phyloP scores from a whole-genome alignment of 2,329 filamentous ascomycete species.

The Lachnellula occidentalis region DNA sequence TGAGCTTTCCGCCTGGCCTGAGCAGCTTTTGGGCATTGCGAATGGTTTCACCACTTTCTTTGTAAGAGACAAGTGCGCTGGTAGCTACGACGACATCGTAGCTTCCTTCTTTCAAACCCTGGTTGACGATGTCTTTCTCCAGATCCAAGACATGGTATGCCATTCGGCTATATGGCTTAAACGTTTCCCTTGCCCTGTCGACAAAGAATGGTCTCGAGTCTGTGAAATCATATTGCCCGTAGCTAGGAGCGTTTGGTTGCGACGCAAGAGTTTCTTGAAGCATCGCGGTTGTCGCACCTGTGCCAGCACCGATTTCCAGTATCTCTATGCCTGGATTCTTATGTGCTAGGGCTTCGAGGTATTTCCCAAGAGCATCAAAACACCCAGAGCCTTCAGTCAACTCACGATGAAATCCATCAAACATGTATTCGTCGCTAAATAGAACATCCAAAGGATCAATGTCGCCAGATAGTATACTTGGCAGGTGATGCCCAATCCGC shows the following conservation, averaged over 20 bases:
- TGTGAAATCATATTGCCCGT: slow-evolving; percentile 1
- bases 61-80: slow-evolving; percentile 18
- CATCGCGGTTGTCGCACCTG: neutral
- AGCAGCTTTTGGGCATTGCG: slow-evolving; percentile 25
- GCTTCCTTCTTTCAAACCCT: slow-evolving; percentile 13
- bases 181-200: neutral
- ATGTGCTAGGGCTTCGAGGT: slow-evolving; percentile 7
- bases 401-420: neutral
- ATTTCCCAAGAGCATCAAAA: neutral
- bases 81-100: slow-evolving; percentile 22
- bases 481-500: neutral
- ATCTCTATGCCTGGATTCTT: slow-evolving; percentile 18
- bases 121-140: slow-evolving; percentile 4
- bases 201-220: neutral
- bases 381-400: neutral
- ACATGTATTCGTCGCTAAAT: neutral
- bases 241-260: neutral
- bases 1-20: slow-evolving; percentile 25
- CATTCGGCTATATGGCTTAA: neutral
- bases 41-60: slow-evolving; percentile 19
- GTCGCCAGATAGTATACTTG: neutral
- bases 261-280: neutral
- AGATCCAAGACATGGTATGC: slow-evolving; percentile 3
- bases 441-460: slow-evolving; percentile 5
- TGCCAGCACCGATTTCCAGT: slow-evolving; percentile 17